A percentile compares a stretch with the other conserved stretches of the same genome.
These are phyloP conservation scores for Aureobasidium leucospermi DNA, from an alignment of 2,329 filamentous ascomycete genomes.

Conservation along the genomic window DNA sequence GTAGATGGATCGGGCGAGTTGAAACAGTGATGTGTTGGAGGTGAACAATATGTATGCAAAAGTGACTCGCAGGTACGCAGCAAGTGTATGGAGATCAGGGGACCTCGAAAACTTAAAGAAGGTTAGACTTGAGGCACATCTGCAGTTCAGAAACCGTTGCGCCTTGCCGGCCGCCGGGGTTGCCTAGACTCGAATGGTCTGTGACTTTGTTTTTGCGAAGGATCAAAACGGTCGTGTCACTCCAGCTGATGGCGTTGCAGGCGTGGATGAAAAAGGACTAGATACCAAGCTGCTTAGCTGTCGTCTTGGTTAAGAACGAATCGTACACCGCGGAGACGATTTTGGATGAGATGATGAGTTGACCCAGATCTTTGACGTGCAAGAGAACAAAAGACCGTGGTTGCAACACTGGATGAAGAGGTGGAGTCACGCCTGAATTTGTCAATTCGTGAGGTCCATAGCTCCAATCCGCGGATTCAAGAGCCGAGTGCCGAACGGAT, in stretches of 20 bases:
- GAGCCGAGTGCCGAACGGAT: background rate
- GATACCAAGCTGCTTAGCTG: background rate
- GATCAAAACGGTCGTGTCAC: slow-evolving; percentile 1
- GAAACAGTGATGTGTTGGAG: background rate
- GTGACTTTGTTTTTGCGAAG: background rate
- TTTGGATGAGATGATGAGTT: background rate
- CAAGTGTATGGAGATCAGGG: slow-evolving; percentile 1
- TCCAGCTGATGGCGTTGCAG: slow-evolving; percentile 2
- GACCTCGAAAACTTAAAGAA: slow-evolving; percentile 1
- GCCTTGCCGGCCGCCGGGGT: background rate
- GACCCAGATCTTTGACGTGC: background rate
- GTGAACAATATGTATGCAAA: slow-evolving; percentile 2
- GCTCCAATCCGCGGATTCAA: background rate
- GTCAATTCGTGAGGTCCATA: background rate
- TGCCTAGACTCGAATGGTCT: background rate
- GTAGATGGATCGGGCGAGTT: background rate
- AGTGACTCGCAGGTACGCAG: background rate
- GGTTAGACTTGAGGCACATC: background rate
- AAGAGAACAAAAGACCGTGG: background rate
- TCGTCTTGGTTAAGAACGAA: background rate
- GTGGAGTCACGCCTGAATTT: background rate
- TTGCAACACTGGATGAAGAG: background rate
- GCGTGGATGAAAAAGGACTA: background rate
- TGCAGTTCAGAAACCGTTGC: background rate
- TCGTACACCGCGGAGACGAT: background rate